Conservation (phyloP, 2,329 filamentous ascomycete genomes). For the Curvularia spicifera region DNA sequence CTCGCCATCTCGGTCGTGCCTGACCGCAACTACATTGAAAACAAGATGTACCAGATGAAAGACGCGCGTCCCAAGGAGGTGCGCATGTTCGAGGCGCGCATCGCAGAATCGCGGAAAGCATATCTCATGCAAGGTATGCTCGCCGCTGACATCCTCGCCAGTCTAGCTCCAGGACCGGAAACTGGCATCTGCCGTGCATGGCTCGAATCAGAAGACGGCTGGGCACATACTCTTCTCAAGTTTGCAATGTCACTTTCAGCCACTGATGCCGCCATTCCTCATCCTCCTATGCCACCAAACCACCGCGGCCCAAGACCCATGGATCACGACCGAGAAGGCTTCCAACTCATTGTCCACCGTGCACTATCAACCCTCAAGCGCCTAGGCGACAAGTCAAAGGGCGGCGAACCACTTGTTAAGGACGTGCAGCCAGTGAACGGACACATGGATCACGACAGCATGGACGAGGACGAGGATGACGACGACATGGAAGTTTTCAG, state of each 20-base stretch:
- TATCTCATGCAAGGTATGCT: constrained; percentile 91
- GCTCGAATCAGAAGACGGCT: constrained; percentile 83
- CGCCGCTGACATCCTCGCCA: constrained; percentile 85
- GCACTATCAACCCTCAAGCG: constrained; percentile 56
- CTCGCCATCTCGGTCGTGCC: constrained; percentile 86
- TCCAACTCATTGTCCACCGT: constrained; percentile 53
- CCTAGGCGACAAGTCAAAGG: constrained; percentile 54
- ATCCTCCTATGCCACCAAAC: constrained; percentile 35
- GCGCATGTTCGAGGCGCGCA: constrained; percentile 58
- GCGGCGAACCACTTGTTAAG: constrained; percentile 43
- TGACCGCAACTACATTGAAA: constrained; percentile 64
- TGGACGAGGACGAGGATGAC: constrained; percentile 37
- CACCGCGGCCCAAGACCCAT: constrained; percentile 43
- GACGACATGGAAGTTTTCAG: constrained; percentile 45
- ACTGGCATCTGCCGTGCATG: constrained; percentile 75
- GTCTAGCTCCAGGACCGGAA: constrained; percentile 74
- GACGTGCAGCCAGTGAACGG: constrained; percentile 36
- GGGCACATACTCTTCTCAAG: constrained; percentile 78
- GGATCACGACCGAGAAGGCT: constrained; percentile 46
- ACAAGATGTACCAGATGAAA: constrained; percentile 45
- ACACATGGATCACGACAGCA: constrained; percentile 25
- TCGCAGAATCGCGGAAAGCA: constrained; percentile 84
- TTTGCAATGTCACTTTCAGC: constrained; percentile 71
- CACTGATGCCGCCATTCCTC: constrained; percentile 37
- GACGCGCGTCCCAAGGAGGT: constrained; percentile 55